Evolutionary conservation across 148 eudicot genomes (phyloP), one percentile per base, ranked within the genome.

Genomic region (Chenopodium album): DNA sequence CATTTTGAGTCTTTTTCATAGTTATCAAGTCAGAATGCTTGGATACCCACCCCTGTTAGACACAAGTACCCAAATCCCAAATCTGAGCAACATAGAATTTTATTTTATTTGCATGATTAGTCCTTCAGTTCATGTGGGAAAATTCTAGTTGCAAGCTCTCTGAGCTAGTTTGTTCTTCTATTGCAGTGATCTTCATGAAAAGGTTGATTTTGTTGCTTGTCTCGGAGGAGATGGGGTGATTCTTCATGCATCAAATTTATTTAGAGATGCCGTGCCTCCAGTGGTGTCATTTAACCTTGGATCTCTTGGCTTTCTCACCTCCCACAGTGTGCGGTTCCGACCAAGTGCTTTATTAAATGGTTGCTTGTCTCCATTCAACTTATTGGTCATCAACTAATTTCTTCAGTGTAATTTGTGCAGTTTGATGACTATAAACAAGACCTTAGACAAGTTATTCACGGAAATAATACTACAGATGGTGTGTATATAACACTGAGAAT

Each of bases 141-240:
- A 2, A 48, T 74, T 44, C 14, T 71, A 31, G 9, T 76, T 72
- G 19, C 37, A 79, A 29, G 46, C 60, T 47, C 64, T 37, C 63
- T 84, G 56, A 72, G 26, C 19, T 70, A 56, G 75, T 83, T 82
- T 46, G 22, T 69, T 78, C 28, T 77, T 84, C 41, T 72, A 44
- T 77, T 84, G 83, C 85, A 96, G 99, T 56, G 94, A 90, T 86
- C 99, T 96, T 84, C 99, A 96, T 82, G 98, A 96, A 84, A 96
- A 94, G 91, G 95, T 96, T 73, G 99, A 96, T 86, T 90, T 94
- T 77, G 95, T 96, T 62, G 93, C 94, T 60, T 96, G 99, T 79
- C 90, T 96, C 83, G 99, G 99, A 78, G 99, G 99, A 62, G 99
- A 96, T 81, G 99, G 99, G 56, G 98, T 96, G 82, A 96, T 96